phyloP scores from a whole-genome alignment of 208 protist genomes.

The Leptomonas seymouri region DNA sequence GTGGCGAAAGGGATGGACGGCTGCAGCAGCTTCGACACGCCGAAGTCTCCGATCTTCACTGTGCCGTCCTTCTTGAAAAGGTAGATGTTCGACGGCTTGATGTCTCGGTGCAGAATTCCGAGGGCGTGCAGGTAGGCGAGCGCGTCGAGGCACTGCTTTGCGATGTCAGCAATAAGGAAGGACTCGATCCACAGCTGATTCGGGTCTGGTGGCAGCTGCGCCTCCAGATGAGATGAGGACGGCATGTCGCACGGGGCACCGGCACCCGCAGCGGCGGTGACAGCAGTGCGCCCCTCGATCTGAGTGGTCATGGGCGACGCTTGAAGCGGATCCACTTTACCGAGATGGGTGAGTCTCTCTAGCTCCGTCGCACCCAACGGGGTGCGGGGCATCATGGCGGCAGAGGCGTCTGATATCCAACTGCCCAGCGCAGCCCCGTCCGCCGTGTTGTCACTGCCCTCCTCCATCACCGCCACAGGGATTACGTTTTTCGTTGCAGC shows the following conservation, averaged over 20 bases:
- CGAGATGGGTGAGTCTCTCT: not conserved
- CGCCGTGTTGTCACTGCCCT: not conserved
- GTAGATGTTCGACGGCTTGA: slow-evolving; percentile 94
- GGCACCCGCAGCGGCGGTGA: not conserved
- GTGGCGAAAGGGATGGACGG: slow-evolving; percentile 51
- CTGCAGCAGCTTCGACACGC: slow-evolving; percentile 81
- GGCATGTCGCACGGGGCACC: not conserved
- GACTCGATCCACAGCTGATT: slow-evolving; percentile 66
- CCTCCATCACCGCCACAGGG: not conserved
- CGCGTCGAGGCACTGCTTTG: slow-evolving; percentile 80
- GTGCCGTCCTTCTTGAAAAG: slow-evolving; percentile 48
- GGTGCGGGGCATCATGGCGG: slow-evolving; percentile 19
- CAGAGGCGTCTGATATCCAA: slow-evolving; percentile 23
- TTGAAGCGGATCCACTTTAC: not conserved
- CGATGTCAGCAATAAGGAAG: slow-evolving; percentile 70
- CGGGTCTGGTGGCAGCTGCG: slow-evolving; percentile 10
- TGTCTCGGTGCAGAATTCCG: slow-evolving; percentile 90
- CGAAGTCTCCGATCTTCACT: slow-evolving; percentile 91
- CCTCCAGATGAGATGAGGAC: not conserved
- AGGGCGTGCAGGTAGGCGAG: slow-evolving; percentile 85
- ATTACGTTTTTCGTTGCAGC: not conserved
- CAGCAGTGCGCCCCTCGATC: not conserved
- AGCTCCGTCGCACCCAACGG: slow-evolving; percentile 28
- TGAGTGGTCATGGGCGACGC: not conserved
- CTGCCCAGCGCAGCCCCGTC: not conserved